A percentile compares a stretch with the other conserved stretches of the same genome.
These are phyloP conservation scores for Atkinsonella texensis DNA, from an alignment of 2,329 filamentous ascomycete genomes.

Conservation along the genomic window DNA sequence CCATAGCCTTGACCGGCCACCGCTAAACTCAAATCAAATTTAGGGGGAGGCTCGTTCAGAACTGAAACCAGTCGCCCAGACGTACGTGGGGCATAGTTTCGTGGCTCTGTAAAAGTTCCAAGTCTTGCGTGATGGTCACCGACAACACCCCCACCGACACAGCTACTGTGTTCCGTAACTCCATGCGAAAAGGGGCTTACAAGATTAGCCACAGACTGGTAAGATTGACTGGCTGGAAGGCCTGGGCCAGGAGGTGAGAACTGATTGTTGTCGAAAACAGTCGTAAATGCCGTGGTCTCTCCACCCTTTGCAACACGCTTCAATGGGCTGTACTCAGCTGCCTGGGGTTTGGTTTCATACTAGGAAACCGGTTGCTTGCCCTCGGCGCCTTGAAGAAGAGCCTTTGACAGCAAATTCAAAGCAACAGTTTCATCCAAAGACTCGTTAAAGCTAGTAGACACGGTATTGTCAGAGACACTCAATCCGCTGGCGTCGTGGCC, in stretches of 20 bases:
- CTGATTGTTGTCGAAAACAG: too few relatives aligned
- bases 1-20: not conserved
- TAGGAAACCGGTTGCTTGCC: slow-evolving; percentile 3
- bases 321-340: not conserved
- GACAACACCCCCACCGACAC: slow-evolving; percentile 3
- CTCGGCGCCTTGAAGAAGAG: slow-evolving; percentile 3
- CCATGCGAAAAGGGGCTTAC: not conserved
- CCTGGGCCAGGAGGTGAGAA: slow-evolving; percentile 1
- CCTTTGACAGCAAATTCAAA: slow-evolving; percentile 3
- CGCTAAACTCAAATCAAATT: slow-evolving; percentile 17
- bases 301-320: not conserved
- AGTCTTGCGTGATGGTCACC: slow-evolving; percentile 7
- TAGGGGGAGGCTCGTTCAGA: slow-evolving; percentile 23
- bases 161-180: not conserved
- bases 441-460: slow-evolving; percentile 4
- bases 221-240: slow-evolving; percentile 4
- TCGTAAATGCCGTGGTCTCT: not conserved
- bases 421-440: slow-evolving; percentile 2
- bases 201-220: slow-evolving; percentile 3
- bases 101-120: slow-evolving; percentile 25
- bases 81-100: slow-evolving; percentile 28
- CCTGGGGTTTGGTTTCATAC: slow-evolving; percentile 5
- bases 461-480: slow-evolving; percentile 1
- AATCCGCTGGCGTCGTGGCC: not conserved
- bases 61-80: slow-evolving; percentile 12